Conservation (phyloP, 2,329 filamentous ascomycete species). For the Ophiostoma perfectum region DNA sequence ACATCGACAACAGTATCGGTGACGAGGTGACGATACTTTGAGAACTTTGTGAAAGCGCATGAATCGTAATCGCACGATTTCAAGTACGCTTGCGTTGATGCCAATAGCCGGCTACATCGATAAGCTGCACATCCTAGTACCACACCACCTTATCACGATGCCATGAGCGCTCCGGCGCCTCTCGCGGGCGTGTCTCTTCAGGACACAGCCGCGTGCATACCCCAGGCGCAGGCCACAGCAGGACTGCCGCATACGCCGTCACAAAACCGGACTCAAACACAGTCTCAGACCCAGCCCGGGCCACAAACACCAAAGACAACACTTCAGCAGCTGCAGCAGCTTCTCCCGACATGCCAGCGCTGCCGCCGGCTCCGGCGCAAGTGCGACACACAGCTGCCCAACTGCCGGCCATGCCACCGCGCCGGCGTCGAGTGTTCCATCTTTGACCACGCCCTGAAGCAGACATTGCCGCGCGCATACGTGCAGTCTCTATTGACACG, state of each 20-base stretch:
- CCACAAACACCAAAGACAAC: not conserved
- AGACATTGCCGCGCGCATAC: conserved; percentile 24
- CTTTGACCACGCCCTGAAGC: conserved; percentile 26
- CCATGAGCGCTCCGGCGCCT: conserved; percentile 14
- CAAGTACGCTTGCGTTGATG: no score
- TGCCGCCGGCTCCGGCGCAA: conserved; percentile 25
- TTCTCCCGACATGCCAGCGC: conserved; percentile 25
- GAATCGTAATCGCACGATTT: no score
- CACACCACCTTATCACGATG: conserved; percentile 1
- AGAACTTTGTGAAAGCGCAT: no score
- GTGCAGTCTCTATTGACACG: conserved; percentile 25
- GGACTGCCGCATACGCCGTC: not conserved
- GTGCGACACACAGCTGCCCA: conserved; percentile 26
- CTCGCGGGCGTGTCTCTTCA: conserved; percentile 11
- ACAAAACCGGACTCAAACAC: not conserved
- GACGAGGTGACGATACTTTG: not conserved
- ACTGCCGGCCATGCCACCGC: conserved; percentile 22
- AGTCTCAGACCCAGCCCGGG: not conserved
- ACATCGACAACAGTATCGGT: not conserved
- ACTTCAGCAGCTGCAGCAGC: conserved; percentile 22
- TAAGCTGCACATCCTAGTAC: not conserved
- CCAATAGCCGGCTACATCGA: not conserved
- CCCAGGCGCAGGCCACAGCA: not conserved
- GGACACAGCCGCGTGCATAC: not conserved
- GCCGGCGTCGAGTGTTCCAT: conserved; percentile 23